A percentile compares a stretch with the other conserved stretches of the same genome.
These are phyloP conservation scores for Leishmania tropica DNA, from an alignment of 208 protist species.

Conservation along the genomic window DNA sequence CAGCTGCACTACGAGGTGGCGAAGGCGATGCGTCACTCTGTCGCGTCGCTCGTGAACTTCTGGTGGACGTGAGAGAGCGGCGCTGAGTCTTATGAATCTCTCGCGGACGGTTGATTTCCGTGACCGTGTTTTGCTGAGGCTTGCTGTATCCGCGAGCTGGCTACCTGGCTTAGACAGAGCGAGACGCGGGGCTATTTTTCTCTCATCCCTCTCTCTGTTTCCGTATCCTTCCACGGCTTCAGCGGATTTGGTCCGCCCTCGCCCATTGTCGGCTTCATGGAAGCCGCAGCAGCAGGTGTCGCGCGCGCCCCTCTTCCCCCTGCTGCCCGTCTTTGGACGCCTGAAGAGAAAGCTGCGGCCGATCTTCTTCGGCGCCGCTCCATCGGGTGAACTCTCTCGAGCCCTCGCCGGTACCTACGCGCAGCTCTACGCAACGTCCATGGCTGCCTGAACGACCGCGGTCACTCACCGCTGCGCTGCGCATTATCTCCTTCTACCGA, in stretches of 20 bases:
- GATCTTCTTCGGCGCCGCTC: background rate
- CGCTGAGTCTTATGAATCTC: background rate
- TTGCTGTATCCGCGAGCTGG: background rate
- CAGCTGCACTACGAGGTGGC: slow-evolving; percentile 66
- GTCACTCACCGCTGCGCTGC: background rate
- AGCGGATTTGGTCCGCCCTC: background rate
- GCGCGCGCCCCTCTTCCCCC: background rate
- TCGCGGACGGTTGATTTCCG: background rate
- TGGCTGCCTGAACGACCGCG: background rate
- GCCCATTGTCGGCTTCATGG: background rate
- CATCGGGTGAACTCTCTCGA: background rate
- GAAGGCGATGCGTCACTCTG: slow-evolving; percentile 55
- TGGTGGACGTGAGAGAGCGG: slow-evolving; percentile 33
- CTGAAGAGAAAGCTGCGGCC: background rate
- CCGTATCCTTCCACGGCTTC: background rate
- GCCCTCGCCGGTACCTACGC: background rate
- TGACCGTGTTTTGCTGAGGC: background rate
- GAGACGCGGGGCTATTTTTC: no score
- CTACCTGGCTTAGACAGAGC: background rate
- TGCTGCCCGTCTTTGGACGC: background rate
- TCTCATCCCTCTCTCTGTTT: no score
- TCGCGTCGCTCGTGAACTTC: slow-evolving; percentile 49
- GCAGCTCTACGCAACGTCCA: background rate
- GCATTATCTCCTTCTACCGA: background rate
- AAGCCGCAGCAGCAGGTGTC: background rate